A percentile compares a stretch with the other conserved stretches of the same genome.
Conservation (phyloP, 2,329 filamentous ascomycete genomes). For the Geosmithia flava region DNA sequence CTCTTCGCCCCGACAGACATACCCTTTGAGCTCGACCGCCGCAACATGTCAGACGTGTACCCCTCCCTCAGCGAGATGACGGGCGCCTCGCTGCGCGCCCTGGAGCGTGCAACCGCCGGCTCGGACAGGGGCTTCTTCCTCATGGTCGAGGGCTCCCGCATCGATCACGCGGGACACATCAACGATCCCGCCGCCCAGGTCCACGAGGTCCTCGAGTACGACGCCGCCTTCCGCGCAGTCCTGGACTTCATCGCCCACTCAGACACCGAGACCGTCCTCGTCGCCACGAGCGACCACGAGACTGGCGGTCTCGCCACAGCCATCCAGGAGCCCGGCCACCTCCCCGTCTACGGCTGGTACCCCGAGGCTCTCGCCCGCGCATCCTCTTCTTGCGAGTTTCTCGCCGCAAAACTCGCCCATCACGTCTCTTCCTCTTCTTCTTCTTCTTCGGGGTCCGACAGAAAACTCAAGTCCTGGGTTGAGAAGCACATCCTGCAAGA, state of each 20-base stretch:
- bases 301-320: slow-evolving; percentile 81
- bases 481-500: slow-evolving; percentile 52
- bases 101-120: slow-evolving; percentile 70
- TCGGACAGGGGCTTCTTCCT: slow-evolving; percentile 93
- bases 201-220: slow-evolving; percentile 89
- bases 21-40: slow-evolving; percentile 87
- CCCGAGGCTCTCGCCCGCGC: slow-evolving; percentile 64
- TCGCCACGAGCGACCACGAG: slow-evolving; percentile 91
- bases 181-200: slow-evolving; percentile 80
- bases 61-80: slow-evolving; percentile 91
- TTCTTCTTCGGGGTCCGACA: too few species aligned
- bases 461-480: slow-evolving; percentile 53
- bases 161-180: slow-evolving; percentile 85
- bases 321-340: slow-evolving; percentile 45
- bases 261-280: slow-evolving; percentile 63
- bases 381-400: slow-evolving; percentile 66
- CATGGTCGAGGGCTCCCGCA: slow-evolving; percentile 95
- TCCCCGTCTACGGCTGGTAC: slow-evolving; percentile 61
- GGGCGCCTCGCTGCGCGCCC: slow-evolving; percentile 62
- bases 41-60: slow-evolving; percentile 65
- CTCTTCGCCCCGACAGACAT: slow-evolving; percentile 76
- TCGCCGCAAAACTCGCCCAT: slow-evolving; percentile 47
- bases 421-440: slow-evolving; percentile 45
- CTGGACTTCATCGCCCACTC: slow-evolving; percentile 72
- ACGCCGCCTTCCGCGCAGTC: slow-evolving; percentile 72